Conservation (phyloP, 2,329 filamentous ascomycete genomes). For the Xylariaceae sp. region DNA sequence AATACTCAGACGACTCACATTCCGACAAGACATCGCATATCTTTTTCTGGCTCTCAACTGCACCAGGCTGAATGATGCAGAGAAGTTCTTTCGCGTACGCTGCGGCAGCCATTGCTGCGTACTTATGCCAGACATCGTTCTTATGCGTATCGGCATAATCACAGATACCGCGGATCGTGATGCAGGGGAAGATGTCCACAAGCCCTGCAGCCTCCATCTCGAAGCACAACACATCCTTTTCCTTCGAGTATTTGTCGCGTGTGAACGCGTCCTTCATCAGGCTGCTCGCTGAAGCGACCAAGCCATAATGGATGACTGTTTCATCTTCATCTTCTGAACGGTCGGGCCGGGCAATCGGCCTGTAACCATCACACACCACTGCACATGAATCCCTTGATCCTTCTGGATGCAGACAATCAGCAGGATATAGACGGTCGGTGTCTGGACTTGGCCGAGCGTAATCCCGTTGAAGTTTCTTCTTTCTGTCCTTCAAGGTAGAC, state of each 20-base stretch:
- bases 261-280: background rate
- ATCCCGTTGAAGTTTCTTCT: background rate
- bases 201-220: conserved; percentile 6
- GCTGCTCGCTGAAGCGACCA: background rate
- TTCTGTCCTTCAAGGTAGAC: background rate
- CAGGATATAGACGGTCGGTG: background rate
- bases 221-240: background rate
- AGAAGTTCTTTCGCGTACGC: conserved; percentile 1
- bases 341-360: no score
- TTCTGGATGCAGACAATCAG: background rate
- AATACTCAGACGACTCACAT: no score
- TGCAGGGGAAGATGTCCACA: background rate
- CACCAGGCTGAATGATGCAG: no score
- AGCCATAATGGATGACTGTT: conserved; percentile 1
- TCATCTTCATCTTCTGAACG: background rate
- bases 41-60: no score
- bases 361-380: background rate
- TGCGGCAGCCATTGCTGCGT: conserved; percentile 1
- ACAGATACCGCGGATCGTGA: conserved; percentile 4
- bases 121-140: background rate
- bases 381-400: no score
- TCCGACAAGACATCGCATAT: no score
- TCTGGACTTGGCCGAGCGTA: background rate
- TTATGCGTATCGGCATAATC: conserved; percentile 8
- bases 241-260: background rate